A percentile compares a stretch with the other conserved stretches of the same genome.
These are phyloP conservation scores for Logfia minima DNA, from an alignment of 129 eudicot genomes.

Conservation along the genomic window DNA sequence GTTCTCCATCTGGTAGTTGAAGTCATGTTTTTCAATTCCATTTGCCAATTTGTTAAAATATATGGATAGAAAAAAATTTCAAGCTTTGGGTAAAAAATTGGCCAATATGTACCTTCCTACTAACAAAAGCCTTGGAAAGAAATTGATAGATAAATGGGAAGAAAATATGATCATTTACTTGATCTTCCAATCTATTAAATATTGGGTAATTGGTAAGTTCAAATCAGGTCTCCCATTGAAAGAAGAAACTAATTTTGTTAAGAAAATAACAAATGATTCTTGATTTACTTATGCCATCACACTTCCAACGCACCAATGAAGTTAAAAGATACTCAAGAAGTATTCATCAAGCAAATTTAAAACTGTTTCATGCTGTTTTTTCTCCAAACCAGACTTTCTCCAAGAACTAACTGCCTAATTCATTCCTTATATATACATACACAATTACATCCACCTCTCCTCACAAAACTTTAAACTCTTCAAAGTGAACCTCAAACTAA, in stretches of 20 bases:
- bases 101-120: background rate
- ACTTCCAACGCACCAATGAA: slow-evolving; percentile 46
- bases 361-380: slow-evolving; percentile 58
- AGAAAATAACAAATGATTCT: slow-evolving; percentile 37
- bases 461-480: slow-evolving; percentile 16
- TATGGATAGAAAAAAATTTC: too few relatives aligned
- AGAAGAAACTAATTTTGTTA: background rate
- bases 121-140: background rate
- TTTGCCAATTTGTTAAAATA: too few relatives aligned
- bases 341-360: slow-evolving; percentile 30
- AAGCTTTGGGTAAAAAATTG: too few relatives aligned
- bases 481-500: background rate
- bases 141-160: background rate
- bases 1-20: too few relatives aligned
- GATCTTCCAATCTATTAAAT: background rate
- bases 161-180: background rate
- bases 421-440: slow-evolving; percentile 49
- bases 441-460: background rate
- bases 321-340: slow-evolving; percentile 37
- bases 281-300: slow-evolving; percentile 44
- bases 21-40: too few relatives aligned
- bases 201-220: background rate
- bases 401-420: slow-evolving; percentile 43
- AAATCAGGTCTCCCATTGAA: slow-evolving; percentile 28
- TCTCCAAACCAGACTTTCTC: slow-evolving; percentile 71